Conservation (phyloP, 768 basidiomycete species). For the Heimioporus sp. region DNA sequence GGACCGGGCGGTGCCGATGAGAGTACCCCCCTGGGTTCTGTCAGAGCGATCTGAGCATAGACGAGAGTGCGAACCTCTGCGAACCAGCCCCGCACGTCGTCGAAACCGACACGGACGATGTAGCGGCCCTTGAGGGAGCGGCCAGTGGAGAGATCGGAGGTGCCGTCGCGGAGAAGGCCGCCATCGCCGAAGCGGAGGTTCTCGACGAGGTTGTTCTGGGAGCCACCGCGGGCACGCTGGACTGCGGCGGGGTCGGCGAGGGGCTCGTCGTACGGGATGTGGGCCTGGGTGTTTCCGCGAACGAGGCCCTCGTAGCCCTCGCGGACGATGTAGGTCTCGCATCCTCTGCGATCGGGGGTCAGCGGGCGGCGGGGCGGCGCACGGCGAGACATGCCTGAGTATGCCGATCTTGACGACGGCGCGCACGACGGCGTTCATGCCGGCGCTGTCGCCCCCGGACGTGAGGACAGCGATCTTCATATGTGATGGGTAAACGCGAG, state of each 20-base stretch:
- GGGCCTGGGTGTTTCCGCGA: slow-evolving; percentile 61
- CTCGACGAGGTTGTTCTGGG: slow-evolving; percentile 47
- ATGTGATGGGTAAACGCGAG: background rate
- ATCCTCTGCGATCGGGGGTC: slow-evolving; percentile 53
- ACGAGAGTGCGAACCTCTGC: slow-evolving; percentile 58
- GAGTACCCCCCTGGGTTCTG: slow-evolving; percentile 74
- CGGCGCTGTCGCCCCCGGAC: slow-evolving; percentile 95
- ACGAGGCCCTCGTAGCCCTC: slow-evolving; percentile 99
- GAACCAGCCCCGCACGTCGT: slow-evolving; percentile 96
- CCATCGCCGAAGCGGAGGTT: slow-evolving; percentile 86
- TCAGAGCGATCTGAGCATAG: background rate
- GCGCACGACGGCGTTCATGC: slow-evolving; percentile 95
- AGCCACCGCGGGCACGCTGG: slow-evolving; percentile 15
- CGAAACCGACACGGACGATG: slow-evolving; percentile 96
- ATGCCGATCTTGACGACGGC: slow-evolving; percentile 92
- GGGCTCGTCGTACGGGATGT: slow-evolving; percentile 24
- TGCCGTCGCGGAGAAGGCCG: slow-evolving; percentile 73
- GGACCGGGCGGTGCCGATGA: slow-evolving; percentile 92
- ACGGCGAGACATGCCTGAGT: slow-evolving; percentile 58
- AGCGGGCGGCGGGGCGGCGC: background rate
- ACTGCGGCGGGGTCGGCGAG: slow-evolving; percentile 26
- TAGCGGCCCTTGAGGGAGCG: slow-evolving; percentile 85
- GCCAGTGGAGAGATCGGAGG: slow-evolving; percentile 64
- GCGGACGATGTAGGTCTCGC: slow-evolving; percentile 93
- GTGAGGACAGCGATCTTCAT: slow-evolving; percentile 96